phyloP scores from a whole-genome alignment of 2,329 filamentous ascomycete species.

The Sporothrix protearum region DNA sequence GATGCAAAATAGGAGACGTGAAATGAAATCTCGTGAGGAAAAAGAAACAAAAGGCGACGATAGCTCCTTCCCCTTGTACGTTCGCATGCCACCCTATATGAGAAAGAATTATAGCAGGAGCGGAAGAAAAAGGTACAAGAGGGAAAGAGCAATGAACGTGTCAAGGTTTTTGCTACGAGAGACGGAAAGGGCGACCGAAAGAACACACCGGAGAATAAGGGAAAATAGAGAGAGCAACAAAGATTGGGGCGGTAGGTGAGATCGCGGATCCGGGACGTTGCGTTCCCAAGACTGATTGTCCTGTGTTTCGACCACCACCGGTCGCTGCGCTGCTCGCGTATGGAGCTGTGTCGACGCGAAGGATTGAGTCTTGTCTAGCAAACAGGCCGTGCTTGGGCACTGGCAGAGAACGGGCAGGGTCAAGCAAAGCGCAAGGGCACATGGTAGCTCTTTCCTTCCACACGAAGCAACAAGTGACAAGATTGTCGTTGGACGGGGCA shows the following conservation, averaged over 20 bases:
- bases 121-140: not conserved
- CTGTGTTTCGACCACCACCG: not conserved
- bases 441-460: not conserved
- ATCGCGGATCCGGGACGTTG: slow-evolving; percentile 6
- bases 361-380: not conserved
- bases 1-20: not conserved
- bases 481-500: not conserved
- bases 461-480: not conserved
- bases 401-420: not conserved
- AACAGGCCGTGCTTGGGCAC: slow-evolving; percentile 9
- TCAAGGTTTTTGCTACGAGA: not conserved
- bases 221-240: not conserved
- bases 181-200: not conserved
- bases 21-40: slow-evolving; percentile 12
- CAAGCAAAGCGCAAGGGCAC: not conserved
- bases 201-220: not conserved
- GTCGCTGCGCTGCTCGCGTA: slow-evolving; percentile 5
- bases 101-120: not conserved
- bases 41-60: not conserved
- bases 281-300: not conserved
- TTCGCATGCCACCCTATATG: slow-evolving; percentile 12
- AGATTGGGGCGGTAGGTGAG: not conserved
- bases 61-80: slow-evolving; percentile 12
- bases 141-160: not conserved
- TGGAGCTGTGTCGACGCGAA: not conserved